Evolutionary conservation across 306 rosid genomes (phyloP).

Genomic region (Sicyos baderoa): DNA sequence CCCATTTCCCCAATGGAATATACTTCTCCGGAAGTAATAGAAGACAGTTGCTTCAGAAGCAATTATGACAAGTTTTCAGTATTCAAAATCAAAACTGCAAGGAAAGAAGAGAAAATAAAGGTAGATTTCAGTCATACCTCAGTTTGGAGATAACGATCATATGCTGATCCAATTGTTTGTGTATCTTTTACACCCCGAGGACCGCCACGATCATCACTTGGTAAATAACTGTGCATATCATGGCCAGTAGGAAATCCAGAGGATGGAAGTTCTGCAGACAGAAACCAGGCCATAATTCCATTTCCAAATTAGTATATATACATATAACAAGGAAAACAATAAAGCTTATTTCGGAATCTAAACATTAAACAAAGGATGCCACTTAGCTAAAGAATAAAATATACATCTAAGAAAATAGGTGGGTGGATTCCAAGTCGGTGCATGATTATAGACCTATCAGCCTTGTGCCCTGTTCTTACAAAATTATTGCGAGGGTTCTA

Average conservation of each 20-base stretch:
- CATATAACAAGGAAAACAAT: not conserved
- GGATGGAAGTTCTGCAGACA: conserved; percentile 38
- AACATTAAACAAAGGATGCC: not conserved
- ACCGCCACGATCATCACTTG: conserved; percentile 49
- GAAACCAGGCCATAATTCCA: not conserved
- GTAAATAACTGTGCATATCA: conserved; percentile 58
- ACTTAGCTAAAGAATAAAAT: not conserved
- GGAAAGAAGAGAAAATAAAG: conserved; percentile 17
- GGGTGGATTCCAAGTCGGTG: too few species aligned
- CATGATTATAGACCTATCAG: too few species aligned
- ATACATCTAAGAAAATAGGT: too few species aligned
- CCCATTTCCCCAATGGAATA: conserved; percentile 49
- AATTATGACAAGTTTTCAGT: conserved; percentile 30
- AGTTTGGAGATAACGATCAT: conserved; percentile 87
- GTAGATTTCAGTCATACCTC: conserved; percentile 41
- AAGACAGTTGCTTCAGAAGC: conserved; percentile 54
- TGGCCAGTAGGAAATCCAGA: conserved; percentile 51
- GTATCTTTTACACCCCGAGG: conserved; percentile 47
- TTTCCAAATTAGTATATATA: not conserved
- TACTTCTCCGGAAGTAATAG: conserved; percentile 57
- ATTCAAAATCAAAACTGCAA: conserved; percentile 19
- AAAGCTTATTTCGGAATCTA: not conserved
- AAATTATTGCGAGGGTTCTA: too few species aligned
- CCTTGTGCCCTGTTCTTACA: too few species aligned
- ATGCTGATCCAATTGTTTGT: conserved; percentile 63